Conservation (phyloP, 352 stramenopile genomes). For the Pythium brassicae region DNA sequence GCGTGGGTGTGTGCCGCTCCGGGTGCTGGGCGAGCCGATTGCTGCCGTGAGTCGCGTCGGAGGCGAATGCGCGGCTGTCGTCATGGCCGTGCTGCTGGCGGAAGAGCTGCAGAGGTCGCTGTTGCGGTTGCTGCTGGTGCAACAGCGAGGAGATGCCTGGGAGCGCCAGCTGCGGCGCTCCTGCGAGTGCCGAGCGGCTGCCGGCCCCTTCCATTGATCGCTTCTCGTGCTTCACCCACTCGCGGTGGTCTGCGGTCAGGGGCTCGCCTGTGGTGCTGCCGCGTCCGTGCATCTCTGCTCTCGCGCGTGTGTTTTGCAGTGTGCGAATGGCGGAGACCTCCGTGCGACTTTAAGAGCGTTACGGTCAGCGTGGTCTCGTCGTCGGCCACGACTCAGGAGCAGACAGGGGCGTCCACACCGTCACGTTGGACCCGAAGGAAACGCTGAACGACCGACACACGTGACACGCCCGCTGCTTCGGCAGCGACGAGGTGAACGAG, state of each 20-base stretch:
- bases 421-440: too few relatives aligned
- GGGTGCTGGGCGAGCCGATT: neutral
- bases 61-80: too few relatives aligned
- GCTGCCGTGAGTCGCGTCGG: neutral
- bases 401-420: too few relatives aligned
- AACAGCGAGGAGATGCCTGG: slow-evolving; percentile 6
- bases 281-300: neutral
- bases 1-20: neutral
- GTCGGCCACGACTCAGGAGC: neutral
- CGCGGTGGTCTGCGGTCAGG: neutral
- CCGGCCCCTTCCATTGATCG: neutral
- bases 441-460: neutral
- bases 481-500: neutral
- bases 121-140: neutral
- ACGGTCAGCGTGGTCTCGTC: neutral
- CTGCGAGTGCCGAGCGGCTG: neutral
- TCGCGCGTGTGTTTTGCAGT: neutral
- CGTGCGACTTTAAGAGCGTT: too few relatives aligned
- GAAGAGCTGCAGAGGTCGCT: too few relatives aligned
- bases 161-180: neutral
- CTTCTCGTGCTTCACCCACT: neutral
- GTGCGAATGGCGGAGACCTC: neutral
- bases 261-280: too few relatives aligned
- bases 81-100: too few relatives aligned
- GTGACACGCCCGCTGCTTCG: neutral